Evolutionary conservation across 352 stramenopile genomes (phyloP).

Genomic region (Globisporangium lucens): DNA sequence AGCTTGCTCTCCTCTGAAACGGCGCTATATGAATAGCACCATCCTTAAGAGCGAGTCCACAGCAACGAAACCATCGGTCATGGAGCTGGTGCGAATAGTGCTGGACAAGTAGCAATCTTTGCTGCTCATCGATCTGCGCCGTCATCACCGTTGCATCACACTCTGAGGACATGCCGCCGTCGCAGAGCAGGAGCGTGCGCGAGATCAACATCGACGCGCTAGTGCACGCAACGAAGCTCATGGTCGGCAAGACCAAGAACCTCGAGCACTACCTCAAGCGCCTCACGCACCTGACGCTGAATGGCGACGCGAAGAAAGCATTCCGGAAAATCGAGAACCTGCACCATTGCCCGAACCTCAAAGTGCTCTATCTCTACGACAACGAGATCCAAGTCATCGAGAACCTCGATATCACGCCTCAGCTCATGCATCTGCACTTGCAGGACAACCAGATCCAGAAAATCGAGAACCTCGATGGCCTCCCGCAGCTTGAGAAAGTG

Average conservation of each 20-base stretch:
- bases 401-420: slow-evolving; percentile 37
- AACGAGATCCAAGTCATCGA: slow-evolving; percentile 61
- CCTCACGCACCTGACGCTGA: slow-evolving; percentile 67
- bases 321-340: slow-evolving; percentile 56
- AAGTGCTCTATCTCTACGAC: slow-evolving; percentile 81
- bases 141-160: too few relatives aligned
- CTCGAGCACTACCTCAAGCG: slow-evolving; percentile 70
- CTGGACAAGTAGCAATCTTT: neutral
- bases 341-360: slow-evolving; percentile 59
- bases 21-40: neutral
- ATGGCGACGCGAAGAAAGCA: slow-evolving; percentile 30
- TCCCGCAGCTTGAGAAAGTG: slow-evolving; percentile 61
- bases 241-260: slow-evolving; percentile 58
- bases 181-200: slow-evolving; percentile 16
- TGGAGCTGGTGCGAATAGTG: neutral
- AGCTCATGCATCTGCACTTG: slow-evolving; percentile 70
- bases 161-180: neutral
- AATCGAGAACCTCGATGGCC: slow-evolving; percentile 44
- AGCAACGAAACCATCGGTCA: neutral
- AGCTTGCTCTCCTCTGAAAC: neutral
- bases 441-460: slow-evolving; percentile 62
- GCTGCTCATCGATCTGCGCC: neutral
- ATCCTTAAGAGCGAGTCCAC: neutral
- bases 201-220: slow-evolving; percentile 64
- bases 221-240: slow-evolving; percentile 62